Base-by-base conservation (phyloP, 768 basidiomycete genomes). In the Sporobolomyces roseus region DNA sequence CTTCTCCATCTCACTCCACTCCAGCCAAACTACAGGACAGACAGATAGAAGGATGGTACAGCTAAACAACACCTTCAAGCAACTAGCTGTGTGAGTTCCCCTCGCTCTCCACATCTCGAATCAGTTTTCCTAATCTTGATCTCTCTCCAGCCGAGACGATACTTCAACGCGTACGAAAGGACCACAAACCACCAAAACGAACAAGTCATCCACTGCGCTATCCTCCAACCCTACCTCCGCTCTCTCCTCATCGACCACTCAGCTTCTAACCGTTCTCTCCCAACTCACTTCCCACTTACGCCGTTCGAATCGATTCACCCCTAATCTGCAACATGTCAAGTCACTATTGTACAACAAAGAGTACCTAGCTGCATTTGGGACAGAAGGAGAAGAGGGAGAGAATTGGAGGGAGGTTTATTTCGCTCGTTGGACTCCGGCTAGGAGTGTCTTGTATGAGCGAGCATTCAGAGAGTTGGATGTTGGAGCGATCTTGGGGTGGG, bases 301-400 rank as follows among this genome's bases (percentile, higher is more conserved):
- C 16, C 33, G 35, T 16, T 55, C 66, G 1, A 49, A 64, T 25
- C 33, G 41, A 9, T 72, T 65, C 51, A 50, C 63, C 19, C 17
- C 35, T 13, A 41, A 38, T 8, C 61, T 76, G 1, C 75, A 76
- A 45, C 61, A 55, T 25, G 64, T 76, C 51, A 76, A 76, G 46
- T 61, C 56, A 1, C 65, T 68, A n/a, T 64, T 76, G 4, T 76
- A 65, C 70, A 45, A 66, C 41, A 67, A 71, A 30, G 65, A 75
- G 19, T 76, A 76, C 66, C 55, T 61, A 30, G 33, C 21, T 12
- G 75, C 75, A 19, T 76, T 76, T 32, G 68, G 66, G 12, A 69
- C 63, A 19, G 51, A 53, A 35, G 27, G 43, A 10, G 65, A 66
- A 2, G 58, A 64, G 23, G 68, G 68, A 25, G 68, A 69, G 32